phyloP scores from a whole-genome alignment of 805 yeast species.

The Starmerella asiatica region DNA sequence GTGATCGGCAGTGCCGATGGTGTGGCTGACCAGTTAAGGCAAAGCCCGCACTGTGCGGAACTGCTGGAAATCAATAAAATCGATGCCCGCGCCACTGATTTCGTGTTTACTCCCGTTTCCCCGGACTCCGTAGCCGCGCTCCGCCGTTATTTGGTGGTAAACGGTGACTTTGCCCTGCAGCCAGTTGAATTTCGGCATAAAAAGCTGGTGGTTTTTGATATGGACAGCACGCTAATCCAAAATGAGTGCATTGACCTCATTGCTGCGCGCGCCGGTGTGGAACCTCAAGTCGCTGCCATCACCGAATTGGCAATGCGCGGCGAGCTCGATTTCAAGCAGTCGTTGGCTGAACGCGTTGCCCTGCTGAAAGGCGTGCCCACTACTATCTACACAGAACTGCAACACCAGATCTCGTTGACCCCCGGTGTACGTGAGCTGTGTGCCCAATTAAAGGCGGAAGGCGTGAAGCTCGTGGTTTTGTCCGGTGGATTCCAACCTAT shows the following conservation, averaged over 20 bases:
- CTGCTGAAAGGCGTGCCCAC: slow-evolving; percentile 74
- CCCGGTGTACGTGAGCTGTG: slow-evolving; percentile 71
- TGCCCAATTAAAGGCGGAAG: slow-evolving; percentile 43
- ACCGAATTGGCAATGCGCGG: slow-evolving; percentile 96
- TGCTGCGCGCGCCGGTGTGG: slow-evolving; percentile 88
- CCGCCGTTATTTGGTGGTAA: background rate
- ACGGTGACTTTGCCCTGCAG: slow-evolving; percentile 36
- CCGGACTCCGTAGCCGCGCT: background rate
- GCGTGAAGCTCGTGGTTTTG: slow-evolving; percentile 67
- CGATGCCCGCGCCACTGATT: background rate
- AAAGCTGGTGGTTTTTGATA: slow-evolving; percentile 75
- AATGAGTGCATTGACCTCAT: slow-evolving; percentile 95
- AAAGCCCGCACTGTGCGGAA: background rate
- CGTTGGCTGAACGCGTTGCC: slow-evolving; percentile 58
- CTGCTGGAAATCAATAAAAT: background rate
- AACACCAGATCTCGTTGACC: slow-evolving; percentile 57
- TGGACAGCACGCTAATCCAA: slow-evolving; percentile 92
- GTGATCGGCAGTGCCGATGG: background rate
- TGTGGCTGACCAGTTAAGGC: background rate
- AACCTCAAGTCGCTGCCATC: slow-evolving; percentile 70
- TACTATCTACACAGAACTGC: slow-evolving; percentile 62
- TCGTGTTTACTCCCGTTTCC: background rate
- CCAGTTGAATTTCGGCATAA: slow-evolving; percentile 26
- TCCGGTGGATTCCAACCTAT: slow-evolving; percentile 92
- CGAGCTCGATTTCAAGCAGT: slow-evolving; percentile 78